phyloP scores from a whole-genome alignment of 2,329 filamentous ascomycete genomes.

The Aureobasidium subglaciale region DNA sequence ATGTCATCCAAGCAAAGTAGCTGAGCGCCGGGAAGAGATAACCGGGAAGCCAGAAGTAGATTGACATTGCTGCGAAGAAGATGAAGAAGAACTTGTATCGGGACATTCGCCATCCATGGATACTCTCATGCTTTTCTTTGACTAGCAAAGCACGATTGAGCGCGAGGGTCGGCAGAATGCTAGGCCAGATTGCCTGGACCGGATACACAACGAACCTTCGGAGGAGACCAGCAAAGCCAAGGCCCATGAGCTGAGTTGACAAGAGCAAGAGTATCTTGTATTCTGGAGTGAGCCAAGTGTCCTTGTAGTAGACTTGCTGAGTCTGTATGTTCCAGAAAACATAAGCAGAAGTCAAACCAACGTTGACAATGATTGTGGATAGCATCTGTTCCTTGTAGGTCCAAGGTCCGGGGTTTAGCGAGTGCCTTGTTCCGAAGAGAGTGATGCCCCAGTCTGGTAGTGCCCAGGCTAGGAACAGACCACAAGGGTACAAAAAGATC shows the following conservation, averaged over 20 bases:
- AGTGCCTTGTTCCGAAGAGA: constrained; percentile 16
- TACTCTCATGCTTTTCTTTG: constrained; percentile 57
- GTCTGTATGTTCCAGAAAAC: constrained; percentile 61
- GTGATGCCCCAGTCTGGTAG: constrained; percentile 47
- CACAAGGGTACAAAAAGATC: constrained; percentile 74
- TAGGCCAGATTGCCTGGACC: constrained; percentile 85
- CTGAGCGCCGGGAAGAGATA: constrained; percentile 75
- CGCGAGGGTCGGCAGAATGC: constrained; percentile 75
- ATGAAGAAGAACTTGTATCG: constrained; percentile 68
- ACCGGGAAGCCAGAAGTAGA: constrained; percentile 79
- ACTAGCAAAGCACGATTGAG: constrained; percentile 69
- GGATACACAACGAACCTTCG: constrained; percentile 74
- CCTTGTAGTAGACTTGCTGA: constrained; percentile 74
- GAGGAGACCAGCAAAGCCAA: constrained; percentile 75
- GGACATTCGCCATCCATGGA: constrained; percentile 75
- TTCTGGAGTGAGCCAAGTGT: constrained; percentile 64
- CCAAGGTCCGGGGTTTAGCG: constrained; percentile 41
- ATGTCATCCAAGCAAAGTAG: constrained; percentile 82
- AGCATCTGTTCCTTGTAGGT: constrained; percentile 53
- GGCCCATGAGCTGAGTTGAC: constrained; percentile 81
- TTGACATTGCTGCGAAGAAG: constrained; percentile 62
- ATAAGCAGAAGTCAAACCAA: constrained; percentile 19
- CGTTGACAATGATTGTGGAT: constrained; percentile 30
- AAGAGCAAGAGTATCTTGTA: constrained; percentile 82
- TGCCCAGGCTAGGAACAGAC: constrained; percentile 67